Evolutionary conservation across 768 basidiomycete species (phyloP), one percentile per base, ranked within the genome.

Genomic region (Suillus spraguei): DNA sequence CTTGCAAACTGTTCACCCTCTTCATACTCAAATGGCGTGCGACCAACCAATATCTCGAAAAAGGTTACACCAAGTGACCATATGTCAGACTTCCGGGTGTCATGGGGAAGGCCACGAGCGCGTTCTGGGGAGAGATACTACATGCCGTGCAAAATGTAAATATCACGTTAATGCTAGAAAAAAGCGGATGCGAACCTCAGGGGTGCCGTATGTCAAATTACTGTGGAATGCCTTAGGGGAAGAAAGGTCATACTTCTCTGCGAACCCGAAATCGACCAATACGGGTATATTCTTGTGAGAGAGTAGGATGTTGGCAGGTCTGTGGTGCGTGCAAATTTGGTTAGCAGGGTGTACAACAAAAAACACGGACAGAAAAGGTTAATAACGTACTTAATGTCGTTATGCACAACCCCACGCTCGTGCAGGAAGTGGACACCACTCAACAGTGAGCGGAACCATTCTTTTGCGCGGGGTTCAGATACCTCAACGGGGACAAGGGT

Each of bases 251-350:
- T 95, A 95, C 67, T 86, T 87, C 70, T 97, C 92, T 2, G 97
- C 94, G 69, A 99, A 99, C 1, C 97, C 97, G 70, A 97, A 99
- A 76, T 99, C 97, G 42, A 97, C 91, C 4, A 99, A 85, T 4
- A 97, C 91, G 1, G 95, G 94, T 1, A 95, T 79, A 69, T 89
- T 89, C 66, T 88, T 82, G 61, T 79, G 76, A 1, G 92, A 91
- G 53, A 99, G 81, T 2, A 99, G 83, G 68, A 99, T 94, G 71
- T 99, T 99, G 17, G 95, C 93, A 1, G 95, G 95, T 69, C 94
- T 96, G 35, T 53, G 32, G 52, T 33, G 20, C 35, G 11, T n/a
- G 20, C 35, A 36, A 4, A 10, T 28, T 6, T 35, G 64, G 47
- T 28, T 28, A 59, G 50, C 13, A 35, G 7, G 6, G 6, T 59